phyloP scores from a whole-genome alignment of 805 yeast species.

The Candida odintsovae region DNA sequence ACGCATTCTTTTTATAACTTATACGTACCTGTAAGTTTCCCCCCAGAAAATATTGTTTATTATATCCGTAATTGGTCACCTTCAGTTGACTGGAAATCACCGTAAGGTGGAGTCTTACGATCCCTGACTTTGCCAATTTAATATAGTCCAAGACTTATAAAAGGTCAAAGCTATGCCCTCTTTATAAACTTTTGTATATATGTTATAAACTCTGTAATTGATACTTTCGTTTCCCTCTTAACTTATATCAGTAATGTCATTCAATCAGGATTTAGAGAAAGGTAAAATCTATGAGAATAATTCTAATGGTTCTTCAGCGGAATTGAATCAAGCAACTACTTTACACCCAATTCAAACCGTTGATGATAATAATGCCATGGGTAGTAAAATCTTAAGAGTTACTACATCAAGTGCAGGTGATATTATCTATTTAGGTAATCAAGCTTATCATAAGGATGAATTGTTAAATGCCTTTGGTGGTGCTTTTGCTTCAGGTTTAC shows the following conservation, averaged over 20 bases:
- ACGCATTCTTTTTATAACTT: too few relatives aligned
- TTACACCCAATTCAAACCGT: neutral
- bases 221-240: too few relatives aligned
- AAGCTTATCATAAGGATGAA: conserved; percentile 7
- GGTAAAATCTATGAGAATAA: neutral
- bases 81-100: neutral
- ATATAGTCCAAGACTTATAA: too few relatives aligned
- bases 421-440: conserved; percentile 21
- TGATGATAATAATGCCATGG: neutral
- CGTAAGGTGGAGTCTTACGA: too few relatives aligned
- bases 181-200: too few relatives aligned
- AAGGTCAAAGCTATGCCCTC: too few relatives aligned
- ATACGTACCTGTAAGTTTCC: too few relatives aligned
- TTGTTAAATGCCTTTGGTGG: conserved; percentile 7
- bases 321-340: neutral
- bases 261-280: neutral
- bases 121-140: too few relatives aligned
- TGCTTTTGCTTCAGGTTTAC: conserved; percentile 5
- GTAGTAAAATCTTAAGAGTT: neutral
- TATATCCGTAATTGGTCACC: neutral
- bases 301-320: neutral
- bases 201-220: too few relatives aligned
- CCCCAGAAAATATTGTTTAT: too few relatives aligned
- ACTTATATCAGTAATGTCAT: neutral
- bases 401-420: conserved; percentile 38